A percentile compares a stretch with the other conserved stretches of the same genome.
These are phyloP conservation scores for Coccomyxa sp. DNA, from an alignment of 139 green algal species.

Conservation along the genomic window DNA sequence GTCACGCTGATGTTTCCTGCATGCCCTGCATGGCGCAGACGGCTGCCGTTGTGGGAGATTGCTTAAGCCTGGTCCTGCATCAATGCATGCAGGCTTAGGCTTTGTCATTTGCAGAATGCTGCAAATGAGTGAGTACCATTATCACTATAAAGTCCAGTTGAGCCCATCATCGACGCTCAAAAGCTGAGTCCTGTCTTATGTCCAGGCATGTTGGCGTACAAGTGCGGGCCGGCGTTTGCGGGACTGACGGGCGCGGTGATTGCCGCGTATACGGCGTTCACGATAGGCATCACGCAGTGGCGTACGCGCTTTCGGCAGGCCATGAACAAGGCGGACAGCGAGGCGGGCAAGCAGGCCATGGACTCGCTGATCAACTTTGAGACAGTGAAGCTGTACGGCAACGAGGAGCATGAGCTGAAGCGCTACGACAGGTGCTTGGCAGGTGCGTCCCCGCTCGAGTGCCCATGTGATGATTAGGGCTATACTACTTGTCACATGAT, in stretches of 20 bases:
- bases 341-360: slow-evolving; percentile 60
- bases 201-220: slow-evolving; percentile 75
- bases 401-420: slow-evolving; percentile 77
- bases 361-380: slow-evolving; percentile 99
- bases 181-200: not conserved
- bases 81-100: too few species aligned
- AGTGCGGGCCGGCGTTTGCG: slow-evolving; percentile 85
- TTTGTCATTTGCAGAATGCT: too few species aligned
- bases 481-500: too few species aligned
- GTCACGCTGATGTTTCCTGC: too few species aligned
- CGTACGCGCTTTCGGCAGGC: slow-evolving; percentile 8
- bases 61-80: too few species aligned
- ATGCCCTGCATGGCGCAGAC: too few species aligned
- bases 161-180: too few species aligned
- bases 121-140: too few species aligned
- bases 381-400: slow-evolving; percentile 91
- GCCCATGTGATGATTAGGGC: not conserved
- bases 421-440: slow-evolving; percentile 82
- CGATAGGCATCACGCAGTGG: slow-evolving; percentile 72
- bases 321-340: slow-evolving; percentile 83
- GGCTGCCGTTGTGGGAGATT: too few species aligned
- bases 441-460: not conserved
- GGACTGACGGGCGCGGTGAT: slow-evolving; percentile 83
- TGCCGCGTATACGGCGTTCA: slow-evolving; percentile 84
- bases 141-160: too few species aligned